Evolutionary conservation across 2,329 filamentous ascomycete species (phyloP).

Genomic region (Alternaria longipes): DNA sequence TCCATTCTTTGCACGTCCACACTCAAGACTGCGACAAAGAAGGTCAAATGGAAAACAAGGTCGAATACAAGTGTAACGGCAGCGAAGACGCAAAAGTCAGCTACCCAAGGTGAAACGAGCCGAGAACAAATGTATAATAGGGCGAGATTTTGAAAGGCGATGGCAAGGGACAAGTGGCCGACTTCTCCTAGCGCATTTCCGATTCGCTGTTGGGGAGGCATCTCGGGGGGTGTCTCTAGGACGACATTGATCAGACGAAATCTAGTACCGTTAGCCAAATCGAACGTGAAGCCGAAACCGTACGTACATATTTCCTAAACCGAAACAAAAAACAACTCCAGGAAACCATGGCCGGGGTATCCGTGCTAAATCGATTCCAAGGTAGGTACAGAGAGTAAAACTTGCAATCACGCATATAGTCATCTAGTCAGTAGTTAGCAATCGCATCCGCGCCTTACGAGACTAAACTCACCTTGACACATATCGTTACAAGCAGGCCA

Average conservation of each 20-base stretch:
- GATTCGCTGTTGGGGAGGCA: slow-evolving; percentile 73
- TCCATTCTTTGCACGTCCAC: slow-evolving; percentile 81
- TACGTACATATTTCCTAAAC: slow-evolving; percentile 74
- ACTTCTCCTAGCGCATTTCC: slow-evolving; percentile 78
- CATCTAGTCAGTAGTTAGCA: slow-evolving; percentile 55
- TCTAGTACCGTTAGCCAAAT: slow-evolving; percentile 41
- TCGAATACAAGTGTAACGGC: slow-evolving; percentile 79
- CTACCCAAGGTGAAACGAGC: slow-evolving; percentile 73
- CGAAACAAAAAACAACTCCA: slow-evolving; percentile 78
- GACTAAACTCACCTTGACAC: slow-evolving; percentile 63
- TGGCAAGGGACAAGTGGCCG: slow-evolving; percentile 73
- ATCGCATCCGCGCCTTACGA: neutral
- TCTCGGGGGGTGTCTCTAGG: slow-evolving; percentile 73
- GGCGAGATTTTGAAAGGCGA: slow-evolving; percentile 73
- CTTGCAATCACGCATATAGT: slow-evolving; percentile 78
- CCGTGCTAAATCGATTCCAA: slow-evolving; percentile 77
- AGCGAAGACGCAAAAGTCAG: slow-evolving; percentile 79
- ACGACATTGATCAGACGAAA: slow-evolving; percentile 81
- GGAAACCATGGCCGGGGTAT: slow-evolving; percentile 80
- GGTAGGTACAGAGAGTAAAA: slow-evolving; percentile 79
- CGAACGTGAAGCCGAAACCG: neutral
- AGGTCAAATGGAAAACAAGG: slow-evolving; percentile 80
- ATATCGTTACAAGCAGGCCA: slow-evolving; percentile 75
- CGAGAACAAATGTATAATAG: slow-evolving; percentile 73
- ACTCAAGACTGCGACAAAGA: slow-evolving; percentile 80